Base-by-base conservation (phyloP, 257 asterid genomes). In the Capsicum chinense region DNA sequence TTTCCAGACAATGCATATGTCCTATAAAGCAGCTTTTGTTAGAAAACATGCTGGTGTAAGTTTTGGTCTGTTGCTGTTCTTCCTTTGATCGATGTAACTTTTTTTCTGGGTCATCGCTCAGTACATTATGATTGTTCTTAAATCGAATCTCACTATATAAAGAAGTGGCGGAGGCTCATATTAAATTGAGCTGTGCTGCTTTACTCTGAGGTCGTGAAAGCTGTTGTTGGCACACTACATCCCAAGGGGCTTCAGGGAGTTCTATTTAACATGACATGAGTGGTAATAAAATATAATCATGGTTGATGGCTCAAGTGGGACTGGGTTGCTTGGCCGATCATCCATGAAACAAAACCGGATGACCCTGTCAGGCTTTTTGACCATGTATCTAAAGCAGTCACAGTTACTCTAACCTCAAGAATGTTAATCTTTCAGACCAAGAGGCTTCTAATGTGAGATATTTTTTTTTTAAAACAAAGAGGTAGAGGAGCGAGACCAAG, bases 1-100 rank as follows among this genome's bases (percentile, higher is more conserved):
- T 84, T 95, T 86, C 89, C 91, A 86, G 82, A 86, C 92, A 60
- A 90, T 94, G 97, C 97, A 89, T 82, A 90, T 59, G 84, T 89
- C 89, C 82, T 90, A 91, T 81, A 79, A 90, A 74, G 90, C 92
- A 70, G 87, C 92, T 80, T 85, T 85, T 79, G 83, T 86, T 26
- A 86, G 87, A 86, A 91, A 86, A 79, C 82, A 50, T 85, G 76
- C 91, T 83, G 87, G 44, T 87, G 98, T 96, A 86, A 92, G 98
- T 91, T 16, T 67, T 57, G 7, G 2, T 67, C 47, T 33, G 52
- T 64, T 66, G 7, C 50, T 76, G 47, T 3, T 33, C 71, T 73
- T 52, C 39, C 57, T 19, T 66, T 69, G 33, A 44, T 56, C 0
- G 7, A 19, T 83, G 66, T 6, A 16, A 59, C 21, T 39, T 80